Base-by-base conservation (phyloP, 139 green algal species). In the Coccomyxa sp. region DNA sequence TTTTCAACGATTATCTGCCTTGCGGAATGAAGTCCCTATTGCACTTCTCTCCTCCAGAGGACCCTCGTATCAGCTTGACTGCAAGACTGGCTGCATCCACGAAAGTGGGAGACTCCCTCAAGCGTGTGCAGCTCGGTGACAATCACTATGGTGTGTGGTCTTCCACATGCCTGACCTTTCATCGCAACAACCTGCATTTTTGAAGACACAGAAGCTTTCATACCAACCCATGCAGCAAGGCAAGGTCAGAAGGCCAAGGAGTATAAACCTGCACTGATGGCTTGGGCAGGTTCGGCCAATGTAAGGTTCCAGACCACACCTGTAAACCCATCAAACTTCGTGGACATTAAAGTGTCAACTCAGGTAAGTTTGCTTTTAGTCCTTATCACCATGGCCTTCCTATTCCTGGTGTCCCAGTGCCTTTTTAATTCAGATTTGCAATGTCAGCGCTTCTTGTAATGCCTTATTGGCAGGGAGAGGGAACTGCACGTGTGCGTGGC, bases 1-100 rank as follows among this genome's bases (percentile, higher is more conserved):
- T 95, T 14, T 93, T 95, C 79, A 84, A 87, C 9, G 91, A 94
- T 77, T 95, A 92, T 38, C 58, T 91, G 28, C 76, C 32, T 38
- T 28, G 79, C 58, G 79, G 13, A 27, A 57, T 23, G 18, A 76
- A 71, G 63, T 71, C 38, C 25, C 23, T 76, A 15, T n/a, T 76
- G 13, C 14, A 60, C 27, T 80, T 80, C 13, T 63, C 31, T 15
- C 71, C 71, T 18, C 27, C 77, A 14, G 90, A 89, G 11, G 90
- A 94, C 28, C 82, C 87, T 38, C 83, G 88, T 32, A 78, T 94
- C 27, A 90, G 82, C 21, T 83, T 94, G 28, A 89, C 85, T 13
- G 89, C 87, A 27, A 91, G 90, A 58, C 82, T 92, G 32, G 83
- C 59, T 78, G 59, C 16, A 58, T 80, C 77, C 58, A 30, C 75